Evolutionary conservation across 768 basidiomycete species (phyloP).

Genomic region (Tylopilus sp.): DNA sequence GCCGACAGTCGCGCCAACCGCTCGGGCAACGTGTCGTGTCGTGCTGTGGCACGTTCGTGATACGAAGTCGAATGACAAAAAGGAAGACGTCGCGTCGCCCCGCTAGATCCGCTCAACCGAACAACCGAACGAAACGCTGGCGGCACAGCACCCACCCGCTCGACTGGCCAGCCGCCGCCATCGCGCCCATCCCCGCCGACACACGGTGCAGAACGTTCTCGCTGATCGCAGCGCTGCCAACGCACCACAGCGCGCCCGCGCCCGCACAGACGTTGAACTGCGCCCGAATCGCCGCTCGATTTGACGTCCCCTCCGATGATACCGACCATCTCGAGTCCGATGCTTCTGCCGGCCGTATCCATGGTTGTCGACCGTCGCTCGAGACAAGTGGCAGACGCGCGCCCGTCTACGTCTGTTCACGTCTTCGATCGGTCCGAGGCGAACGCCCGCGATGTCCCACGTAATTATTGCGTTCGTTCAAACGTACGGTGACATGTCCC

Average conservation of each 20-base stretch:
- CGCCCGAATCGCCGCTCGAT: neutral
- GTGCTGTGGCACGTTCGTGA: neutral
- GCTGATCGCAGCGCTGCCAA: neutral
- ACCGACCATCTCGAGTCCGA: neutral
- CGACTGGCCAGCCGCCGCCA: too few species aligned
- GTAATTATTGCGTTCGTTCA: neutral
- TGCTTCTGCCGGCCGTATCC: neutral
- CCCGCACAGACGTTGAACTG: neutral
- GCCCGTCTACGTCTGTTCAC: neutral
- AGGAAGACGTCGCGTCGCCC: neutral
- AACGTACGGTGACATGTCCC: too few species aligned
- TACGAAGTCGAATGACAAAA: too few species aligned
- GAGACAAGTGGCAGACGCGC: neutral
- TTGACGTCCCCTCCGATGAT: neutral
- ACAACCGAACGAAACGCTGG: neutral
- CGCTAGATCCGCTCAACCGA: neutral
- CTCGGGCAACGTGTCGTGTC: neutral
- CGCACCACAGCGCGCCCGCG: neutral
- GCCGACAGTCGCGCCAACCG: neutral
- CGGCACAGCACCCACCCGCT: neutral
- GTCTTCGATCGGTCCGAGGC: neutral
- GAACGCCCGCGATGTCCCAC: neutral
- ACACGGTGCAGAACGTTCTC: too few species aligned
- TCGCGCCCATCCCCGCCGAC: too few species aligned
- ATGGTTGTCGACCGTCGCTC: neutral